Percentiles rank a stretch among this genome's conserved stretches.
These are phyloP conservation scores for Helichrysum umbraculigerum DNA, from an alignment of 129 eudicot species.

Conservation along the genomic window DNA sequence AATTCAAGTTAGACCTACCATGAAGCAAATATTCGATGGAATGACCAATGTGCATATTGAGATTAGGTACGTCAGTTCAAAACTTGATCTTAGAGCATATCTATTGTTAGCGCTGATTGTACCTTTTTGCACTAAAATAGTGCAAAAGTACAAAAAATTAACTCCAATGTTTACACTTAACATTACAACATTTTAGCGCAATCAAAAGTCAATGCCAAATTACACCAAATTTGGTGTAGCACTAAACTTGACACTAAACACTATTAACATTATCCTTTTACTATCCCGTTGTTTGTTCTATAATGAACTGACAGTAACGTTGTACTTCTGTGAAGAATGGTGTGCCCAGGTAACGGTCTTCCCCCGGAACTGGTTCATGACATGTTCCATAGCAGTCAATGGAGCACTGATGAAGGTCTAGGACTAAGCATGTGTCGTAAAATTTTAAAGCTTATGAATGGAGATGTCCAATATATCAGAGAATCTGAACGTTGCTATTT, in stretches of 20 bases:
- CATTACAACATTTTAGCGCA: too few relatives aligned
- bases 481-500: conserved; percentile 88
- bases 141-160: too few relatives aligned
- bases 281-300: background rate
- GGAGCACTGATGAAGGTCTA: conserved; percentile 83
- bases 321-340: conserved; percentile 50
- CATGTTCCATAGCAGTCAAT: conserved; percentile 77
- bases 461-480: conserved; percentile 84
- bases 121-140: too few relatives aligned
- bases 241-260: too few relatives aligned
- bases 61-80: conserved; percentile 50
- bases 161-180: too few relatives aligned
- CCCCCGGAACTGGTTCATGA: conserved; percentile 83
- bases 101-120: background rate
- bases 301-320: background rate
- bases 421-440: conserved; percentile 84
- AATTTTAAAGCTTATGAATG: conserved; percentile 80
- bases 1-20: conserved; percentile 68
- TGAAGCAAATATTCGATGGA: conserved; percentile 63
- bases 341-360: conserved; percentile 87
- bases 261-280: too few relatives aligned
- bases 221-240: too few relatives aligned
- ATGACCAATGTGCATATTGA: conserved; percentile 53
- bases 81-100: background rate
- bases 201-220: background rate